These are phyloP conservation scores for Chlamydomonas eustigma DNA, from an alignment of 139 green algal species.

Conservation along the genomic window DNA sequence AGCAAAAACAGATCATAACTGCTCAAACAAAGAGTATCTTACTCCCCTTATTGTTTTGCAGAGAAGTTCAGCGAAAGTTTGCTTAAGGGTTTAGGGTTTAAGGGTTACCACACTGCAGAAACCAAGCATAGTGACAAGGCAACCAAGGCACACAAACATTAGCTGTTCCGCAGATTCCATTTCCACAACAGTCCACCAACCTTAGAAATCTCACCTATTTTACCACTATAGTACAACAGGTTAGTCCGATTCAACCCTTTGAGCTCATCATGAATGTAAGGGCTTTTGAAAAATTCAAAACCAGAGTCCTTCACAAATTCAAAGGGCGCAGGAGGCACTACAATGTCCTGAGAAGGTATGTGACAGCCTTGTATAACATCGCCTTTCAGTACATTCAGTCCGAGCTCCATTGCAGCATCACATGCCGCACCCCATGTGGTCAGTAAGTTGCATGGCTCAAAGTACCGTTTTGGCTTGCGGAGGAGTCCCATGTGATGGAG, in stretches of 20 bases:
- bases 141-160: too few relatives aligned
- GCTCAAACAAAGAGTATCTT: too few relatives aligned
- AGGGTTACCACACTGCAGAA: too few relatives aligned
- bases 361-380: neutral
- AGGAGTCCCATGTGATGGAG: slow-evolving; percentile 1
- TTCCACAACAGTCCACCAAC: too few relatives aligned
- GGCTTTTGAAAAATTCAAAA: neutral
- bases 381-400: neutral
- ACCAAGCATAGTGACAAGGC: too few relatives aligned
- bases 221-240: slow-evolving; percentile 13
- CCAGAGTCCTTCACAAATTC: neutral
- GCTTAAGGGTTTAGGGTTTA: too few relatives aligned
- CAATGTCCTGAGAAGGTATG: slow-evolving; percentile 14
- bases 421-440: neutral
- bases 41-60: too few relatives aligned
- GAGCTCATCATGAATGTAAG: slow-evolving; percentile 8
- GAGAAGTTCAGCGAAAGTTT: too few relatives aligned
- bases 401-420: neutral
- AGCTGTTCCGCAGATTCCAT: too few relatives aligned
- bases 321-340: neutral
- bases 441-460: neutral
- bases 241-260: neutral
- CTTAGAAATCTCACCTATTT: neutral
- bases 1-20: too few relatives aligned
- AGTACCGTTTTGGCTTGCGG: slow-evolving; percentile 1